Base-by-base conservation (phyloP, 495 filamentous ascomycete genomes). In the Penicillium diatomitis region DNA sequence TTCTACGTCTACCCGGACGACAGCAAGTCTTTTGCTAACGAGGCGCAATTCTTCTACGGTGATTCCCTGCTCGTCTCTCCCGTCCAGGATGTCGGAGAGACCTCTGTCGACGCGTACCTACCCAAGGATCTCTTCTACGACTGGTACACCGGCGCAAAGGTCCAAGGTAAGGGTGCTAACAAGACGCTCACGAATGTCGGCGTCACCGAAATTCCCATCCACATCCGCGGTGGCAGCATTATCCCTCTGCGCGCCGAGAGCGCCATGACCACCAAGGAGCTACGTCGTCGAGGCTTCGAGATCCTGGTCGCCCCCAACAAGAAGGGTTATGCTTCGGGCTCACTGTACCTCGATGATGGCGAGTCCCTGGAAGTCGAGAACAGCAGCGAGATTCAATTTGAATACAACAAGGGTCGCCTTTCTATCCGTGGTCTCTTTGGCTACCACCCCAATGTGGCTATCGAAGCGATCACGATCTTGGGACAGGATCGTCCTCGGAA, bases 61-160 rank as follows among this genome's bases (percentile, higher is more conserved):
- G 70, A 79, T 6, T 73, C 76, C 7, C 64, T 91, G 41, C 77
- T 91, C n/a, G 79, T 92, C 31, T 76, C 77, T 4, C 87, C 87
- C 3, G 87, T 92, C 6, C 81, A 73, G 0, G 74, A 80, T 8
- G 70, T 83, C 50, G 76, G 79, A 47, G 63, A 70, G 30, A 90
- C 82, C 0, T 75, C 72, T 32, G 84, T 88, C 3, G 69, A 78
- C 9, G 79, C 86, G 38, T 90, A 91, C 65, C 75, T 92, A 38
- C 85, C 87, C 36, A 56, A 83, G 34, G 86, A 85, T 57, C 57
- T 80, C 49, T 90, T 87, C 70, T 92, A 91, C 68, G 85, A 90
- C 67, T 88, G 76, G 74, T 80, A 78, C 65, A 87, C 84, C 1
- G 72, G 77, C 44, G 64, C 71, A 43, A 58, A 64, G 2, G 58